phyloP scores from a whole-genome alignment of 495 filamentous ascomycete genomes.

The Penicillium coffeae region DNA sequence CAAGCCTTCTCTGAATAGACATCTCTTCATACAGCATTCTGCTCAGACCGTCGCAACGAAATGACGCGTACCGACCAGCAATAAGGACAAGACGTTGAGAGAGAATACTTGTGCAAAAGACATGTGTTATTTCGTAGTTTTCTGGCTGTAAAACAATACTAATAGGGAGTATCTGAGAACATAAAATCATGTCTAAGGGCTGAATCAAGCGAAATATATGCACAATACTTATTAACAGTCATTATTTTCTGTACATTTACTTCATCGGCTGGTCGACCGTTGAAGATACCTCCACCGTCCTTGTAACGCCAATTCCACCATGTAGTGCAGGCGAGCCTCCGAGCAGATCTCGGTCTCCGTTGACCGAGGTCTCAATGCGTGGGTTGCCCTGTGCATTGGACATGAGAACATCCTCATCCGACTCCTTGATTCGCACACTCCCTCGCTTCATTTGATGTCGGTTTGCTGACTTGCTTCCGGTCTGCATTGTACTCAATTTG shows the following conservation, averaged over 20 bases:
- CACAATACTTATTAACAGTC: neutral
- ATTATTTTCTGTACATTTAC: neutral
- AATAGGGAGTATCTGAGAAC: neutral
- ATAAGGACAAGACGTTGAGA: neutral
- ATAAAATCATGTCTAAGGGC: neutral
- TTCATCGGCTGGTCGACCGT: neutral
- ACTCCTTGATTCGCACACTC: conserved; percentile 11
- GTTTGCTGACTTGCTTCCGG: conserved; percentile 9
- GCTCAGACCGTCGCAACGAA: too few species aligned
- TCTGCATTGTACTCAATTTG: conserved; percentile 17
- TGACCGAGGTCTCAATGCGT: conserved; percentile 21
- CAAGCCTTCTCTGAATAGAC: too few species aligned
- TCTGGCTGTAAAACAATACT: neutral
- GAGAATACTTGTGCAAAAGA: neutral
- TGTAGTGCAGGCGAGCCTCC: neutral
- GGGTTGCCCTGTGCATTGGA: conserved; percentile 22
- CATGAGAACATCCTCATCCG: conserved; percentile 26
- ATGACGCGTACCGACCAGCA: too few species aligned
- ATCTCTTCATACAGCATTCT: too few species aligned
- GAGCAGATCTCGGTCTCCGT: conserved; percentile 6
- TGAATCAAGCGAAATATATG: neutral
- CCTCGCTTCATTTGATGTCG: conserved; percentile 6
- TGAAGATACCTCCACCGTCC: conserved; percentile 21
- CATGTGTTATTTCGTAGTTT: neutral
- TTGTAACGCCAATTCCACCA: conserved; percentile 20